These are phyloP conservation scores for Trypanosoma caninum DNA, from an alignment of 208 protist genomes.

Conservation along the genomic window DNA sequence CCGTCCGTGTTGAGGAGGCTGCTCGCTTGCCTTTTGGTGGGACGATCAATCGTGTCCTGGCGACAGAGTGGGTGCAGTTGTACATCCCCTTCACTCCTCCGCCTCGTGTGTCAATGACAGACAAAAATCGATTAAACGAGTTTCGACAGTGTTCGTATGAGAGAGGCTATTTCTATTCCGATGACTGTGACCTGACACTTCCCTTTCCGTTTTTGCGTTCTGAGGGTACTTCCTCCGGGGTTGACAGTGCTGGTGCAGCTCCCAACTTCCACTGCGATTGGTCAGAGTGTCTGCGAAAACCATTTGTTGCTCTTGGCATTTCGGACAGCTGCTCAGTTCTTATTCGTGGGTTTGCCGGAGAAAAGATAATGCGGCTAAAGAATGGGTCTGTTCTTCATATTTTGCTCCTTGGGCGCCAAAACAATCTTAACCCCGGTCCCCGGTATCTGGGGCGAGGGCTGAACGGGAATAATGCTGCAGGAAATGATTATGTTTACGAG, in stretches of 20 bases:
- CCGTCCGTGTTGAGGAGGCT: constrained; percentile 32
- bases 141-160: constrained; percentile 65
- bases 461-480: constrained; percentile 65
- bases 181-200: constrained; percentile 60
- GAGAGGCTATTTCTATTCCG: constrained; percentile 84
- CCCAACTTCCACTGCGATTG: constrained; percentile 74
- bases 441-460: constrained; percentile 79
- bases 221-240: not conserved
- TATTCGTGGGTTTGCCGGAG: constrained; percentile 69
- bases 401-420: constrained; percentile 69
- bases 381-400: constrained; percentile 51
- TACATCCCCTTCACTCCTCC: constrained; percentile 53
- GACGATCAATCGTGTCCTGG: constrained; percentile 48
- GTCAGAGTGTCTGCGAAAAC: constrained; percentile 55
- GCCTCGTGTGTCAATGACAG: constrained; percentile 36
- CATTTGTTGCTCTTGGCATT: constrained; percentile 35
- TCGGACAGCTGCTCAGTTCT: constrained; percentile 51
- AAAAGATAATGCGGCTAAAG: constrained; percentile 37
- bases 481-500: constrained; percentile 89
- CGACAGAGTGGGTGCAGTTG: constrained; percentile 76
- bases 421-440: constrained; percentile 77
- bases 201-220: constrained; percentile 69
- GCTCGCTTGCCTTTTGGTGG: constrained; percentile 52
- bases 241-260: not conserved
- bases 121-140: constrained; percentile 58